A percentile compares a stretch with the other conserved stretches of the same genome.
phyloP scores from a whole-genome alignment of 495 filamentous ascomycete genomes.

The Podospora australis region DNA sequence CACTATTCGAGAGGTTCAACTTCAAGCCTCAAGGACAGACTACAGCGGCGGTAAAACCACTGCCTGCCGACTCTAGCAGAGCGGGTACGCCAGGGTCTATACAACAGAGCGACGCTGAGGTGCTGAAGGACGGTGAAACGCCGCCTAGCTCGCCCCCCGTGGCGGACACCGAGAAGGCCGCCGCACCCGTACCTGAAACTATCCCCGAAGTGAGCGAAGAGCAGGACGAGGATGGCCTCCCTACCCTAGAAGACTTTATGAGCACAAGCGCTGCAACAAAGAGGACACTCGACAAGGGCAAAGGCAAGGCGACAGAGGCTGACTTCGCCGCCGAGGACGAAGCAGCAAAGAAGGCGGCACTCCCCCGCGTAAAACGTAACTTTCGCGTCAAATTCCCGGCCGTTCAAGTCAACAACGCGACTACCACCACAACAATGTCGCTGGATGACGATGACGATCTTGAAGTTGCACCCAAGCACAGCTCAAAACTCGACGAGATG shows the following conservation, averaged over 20 bases:
- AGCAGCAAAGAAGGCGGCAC: not conserved
- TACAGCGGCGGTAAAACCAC: slow-evolving; percentile 25
- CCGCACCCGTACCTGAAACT: not conserved
- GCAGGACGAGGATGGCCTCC: slow-evolving; percentile 26
- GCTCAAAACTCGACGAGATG: slow-evolving; percentile 45
- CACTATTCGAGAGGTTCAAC: slow-evolving; percentile 79
- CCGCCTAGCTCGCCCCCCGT: slow-evolving; percentile 48
- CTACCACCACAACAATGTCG: slow-evolving; percentile 26
- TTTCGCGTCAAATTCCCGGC: slow-evolving; percentile 37
- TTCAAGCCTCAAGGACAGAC: slow-evolving; percentile 46
- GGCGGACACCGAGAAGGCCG: slow-evolving; percentile 11
- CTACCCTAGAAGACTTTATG: slow-evolving; percentile 25
- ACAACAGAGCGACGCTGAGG: slow-evolving; percentile 38
- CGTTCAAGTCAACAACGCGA: slow-evolving; percentile 18
- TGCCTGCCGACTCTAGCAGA: slow-evolving; percentile 32
- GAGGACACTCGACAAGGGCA: slow-evolving; percentile 46
- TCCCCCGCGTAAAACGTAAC: slow-evolving; percentile 28
- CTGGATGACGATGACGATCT: slow-evolving; percentile 35
- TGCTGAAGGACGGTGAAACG: slow-evolving; percentile 40
- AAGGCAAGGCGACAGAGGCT: slow-evolving; percentile 41
- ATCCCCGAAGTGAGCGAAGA: slow-evolving; percentile 18
- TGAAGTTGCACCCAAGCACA: slow-evolving; percentile 26
- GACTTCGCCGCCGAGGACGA: slow-evolving; percentile 18
- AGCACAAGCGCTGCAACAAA: slow-evolving; percentile 12
- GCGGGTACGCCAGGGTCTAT: slow-evolving; percentile 32